phyloP scores from a whole-genome alignment of 1,284 basidiomycete genomes.

The Neotropicomus parvogracilis region DNA sequence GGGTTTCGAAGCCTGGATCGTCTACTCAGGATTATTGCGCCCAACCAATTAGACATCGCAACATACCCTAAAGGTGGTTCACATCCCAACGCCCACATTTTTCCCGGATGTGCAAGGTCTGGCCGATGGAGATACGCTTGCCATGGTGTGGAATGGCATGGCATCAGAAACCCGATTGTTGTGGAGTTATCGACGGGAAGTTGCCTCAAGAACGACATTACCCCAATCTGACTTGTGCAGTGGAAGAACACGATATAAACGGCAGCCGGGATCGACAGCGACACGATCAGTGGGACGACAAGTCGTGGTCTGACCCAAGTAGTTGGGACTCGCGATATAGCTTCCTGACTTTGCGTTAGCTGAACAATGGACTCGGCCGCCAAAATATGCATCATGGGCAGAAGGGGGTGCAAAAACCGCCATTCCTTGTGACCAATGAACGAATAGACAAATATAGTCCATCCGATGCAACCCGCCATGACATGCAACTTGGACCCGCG shows the following conservation, averaged over 20 bases:
- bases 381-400: conserved; percentile 83
- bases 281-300: conserved; percentile 42
- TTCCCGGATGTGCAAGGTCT: conserved; percentile 48
- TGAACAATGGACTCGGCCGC: conserved; percentile 71
- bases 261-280: conserved; percentile 55
- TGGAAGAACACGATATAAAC: conserved; percentile 73
- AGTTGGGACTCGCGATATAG: conserved; percentile 11
- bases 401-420: conserved; percentile 90
- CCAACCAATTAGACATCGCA: background rate
- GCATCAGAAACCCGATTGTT: conserved; percentile 85
- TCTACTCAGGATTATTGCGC: conserved; percentile 8
- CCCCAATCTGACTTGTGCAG: conserved; percentile 72
- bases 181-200: conserved; percentile 48
- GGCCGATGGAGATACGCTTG: conserved; percentile 82
- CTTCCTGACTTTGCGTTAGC: conserved; percentile 27
- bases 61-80: conserved; percentile 82
- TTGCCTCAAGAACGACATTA: conserved; percentile 60
- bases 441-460: conserved; percentile 76
- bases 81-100: conserved; percentile 83
- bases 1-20: conserved; percentile 47
- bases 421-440: conserved; percentile 91
- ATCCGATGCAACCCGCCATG: conserved; percentile 53
- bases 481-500: conserved; percentile 35
- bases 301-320: conserved; percentile 5
- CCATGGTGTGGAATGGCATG: conserved; percentile 98